phyloP scores from a whole-genome alignment of 2,329 filamentous ascomycete genomes.

The Colletotrichum tropicicola region DNA sequence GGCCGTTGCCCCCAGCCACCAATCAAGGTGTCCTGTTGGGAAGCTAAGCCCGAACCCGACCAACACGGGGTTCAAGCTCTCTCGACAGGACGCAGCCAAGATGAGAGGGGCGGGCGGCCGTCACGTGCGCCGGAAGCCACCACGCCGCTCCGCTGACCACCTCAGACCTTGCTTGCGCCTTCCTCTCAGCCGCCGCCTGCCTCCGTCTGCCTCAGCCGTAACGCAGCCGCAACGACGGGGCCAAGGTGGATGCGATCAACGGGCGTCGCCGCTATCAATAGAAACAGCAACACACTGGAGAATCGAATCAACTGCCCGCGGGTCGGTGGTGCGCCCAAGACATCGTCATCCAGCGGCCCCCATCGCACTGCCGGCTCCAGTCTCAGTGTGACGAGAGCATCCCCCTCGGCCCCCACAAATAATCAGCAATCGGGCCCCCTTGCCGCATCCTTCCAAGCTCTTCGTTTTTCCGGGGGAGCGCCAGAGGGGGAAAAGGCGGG shows the following conservation, averaged over 20 bases:
- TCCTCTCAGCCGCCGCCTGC: neutral
- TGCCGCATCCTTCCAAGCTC: neutral
- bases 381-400: neutral
- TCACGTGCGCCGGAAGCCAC: neutral
- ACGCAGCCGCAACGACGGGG: no score
- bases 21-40: conserved; percentile 4
- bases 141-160: neutral
- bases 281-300: neutral
- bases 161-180: neutral
- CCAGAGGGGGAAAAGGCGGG: neutral
- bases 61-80: neutral
- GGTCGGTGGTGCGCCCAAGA: neutral
- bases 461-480: neutral
- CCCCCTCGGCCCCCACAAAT: neutral
- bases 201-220: no score
- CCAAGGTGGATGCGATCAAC: neutral
- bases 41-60: conserved; percentile 1
- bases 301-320: neutral
- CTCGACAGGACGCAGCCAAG: conserved; percentile 17
- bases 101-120: conserved; percentile 4
- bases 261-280: neutral
- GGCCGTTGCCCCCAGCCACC: conserved; percentile 7
- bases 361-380: no score
- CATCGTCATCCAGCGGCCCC: neutral
- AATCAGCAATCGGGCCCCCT: conserved; percentile 1